phyloP scores from a whole-genome alignment of 768 basidiomycete genomes.

The Termitomyces sp. region DNA sequence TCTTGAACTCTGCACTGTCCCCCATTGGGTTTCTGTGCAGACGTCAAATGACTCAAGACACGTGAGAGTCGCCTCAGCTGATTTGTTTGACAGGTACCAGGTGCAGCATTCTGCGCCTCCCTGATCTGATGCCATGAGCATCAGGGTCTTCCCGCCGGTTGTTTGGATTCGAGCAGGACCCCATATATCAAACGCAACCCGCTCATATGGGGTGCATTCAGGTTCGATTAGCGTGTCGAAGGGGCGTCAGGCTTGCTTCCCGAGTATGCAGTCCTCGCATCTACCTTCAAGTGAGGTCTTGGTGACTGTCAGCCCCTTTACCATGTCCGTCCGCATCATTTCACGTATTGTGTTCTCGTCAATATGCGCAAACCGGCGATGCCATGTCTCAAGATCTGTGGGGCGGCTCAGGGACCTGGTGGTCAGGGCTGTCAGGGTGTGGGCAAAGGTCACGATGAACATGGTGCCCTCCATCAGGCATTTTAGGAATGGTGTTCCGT shows the following conservation, averaged over 20 bases:
- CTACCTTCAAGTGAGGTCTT: too few relatives aligned
- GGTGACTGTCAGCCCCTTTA: not conserved
- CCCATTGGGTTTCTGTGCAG: not conserved
- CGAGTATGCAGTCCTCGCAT: too few relatives aligned
- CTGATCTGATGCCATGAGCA: not conserved
- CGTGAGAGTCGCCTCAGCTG: not conserved
- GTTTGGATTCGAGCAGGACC: not conserved
- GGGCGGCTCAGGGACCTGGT: not conserved
- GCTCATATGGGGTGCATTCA: not conserved
- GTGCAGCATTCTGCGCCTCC: not conserved
- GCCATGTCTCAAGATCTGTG: not conserved
- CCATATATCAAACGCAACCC: not conserved
- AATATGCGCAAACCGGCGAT: not conserved
- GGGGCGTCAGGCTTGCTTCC: not conserved
- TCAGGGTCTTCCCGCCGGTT: not conserved
- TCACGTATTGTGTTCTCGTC: not conserved
- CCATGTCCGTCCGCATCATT: not conserved
- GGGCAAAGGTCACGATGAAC: not conserved
- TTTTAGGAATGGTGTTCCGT: not conserved
- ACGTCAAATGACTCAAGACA: not conserved
- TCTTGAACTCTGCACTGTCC: not conserved
- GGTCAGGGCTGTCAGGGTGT: not conserved
- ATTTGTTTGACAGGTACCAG: not conserved
- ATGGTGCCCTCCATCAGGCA: not conserved
- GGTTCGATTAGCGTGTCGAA: not conserved